Conservation (phyloP, 352 stramenopile species). For the Globisporangium rhizosaccharum region DNA sequence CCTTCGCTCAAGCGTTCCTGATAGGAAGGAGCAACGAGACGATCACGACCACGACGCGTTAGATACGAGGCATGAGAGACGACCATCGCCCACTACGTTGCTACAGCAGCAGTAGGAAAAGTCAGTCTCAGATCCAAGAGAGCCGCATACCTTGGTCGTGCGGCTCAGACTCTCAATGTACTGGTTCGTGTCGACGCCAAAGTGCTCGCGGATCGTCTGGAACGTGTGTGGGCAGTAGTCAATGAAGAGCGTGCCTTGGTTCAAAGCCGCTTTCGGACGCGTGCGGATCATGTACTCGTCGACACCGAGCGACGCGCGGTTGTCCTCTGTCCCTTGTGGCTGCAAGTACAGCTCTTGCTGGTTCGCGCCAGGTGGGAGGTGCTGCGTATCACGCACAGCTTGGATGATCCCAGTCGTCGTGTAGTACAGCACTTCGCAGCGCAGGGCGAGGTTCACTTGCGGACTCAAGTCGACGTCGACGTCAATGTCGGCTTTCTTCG, state of each 20-base stretch:
- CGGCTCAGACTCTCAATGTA: slow-evolving; percentile 81
- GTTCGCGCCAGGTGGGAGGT: slow-evolving; percentile 54
- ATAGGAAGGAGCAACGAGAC: background rate
- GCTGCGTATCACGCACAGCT: slow-evolving; percentile 67
- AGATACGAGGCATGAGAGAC: no score
- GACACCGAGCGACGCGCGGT: slow-evolving; percentile 66
- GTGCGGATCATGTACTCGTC: slow-evolving; percentile 85
- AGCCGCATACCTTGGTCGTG: slow-evolving; percentile 51
- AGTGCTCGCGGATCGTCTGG: slow-evolving; percentile 82
- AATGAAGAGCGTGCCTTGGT: slow-evolving; percentile 83
- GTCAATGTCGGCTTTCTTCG: slow-evolving; percentile 59
- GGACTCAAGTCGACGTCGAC: slow-evolving; percentile 83
- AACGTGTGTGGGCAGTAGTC: slow-evolving; percentile 85
- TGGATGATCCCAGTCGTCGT: slow-evolving; percentile 87
- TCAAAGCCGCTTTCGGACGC: slow-evolving; percentile 57
- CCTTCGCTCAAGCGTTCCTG: slow-evolving; percentile 79
- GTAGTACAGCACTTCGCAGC: slow-evolving; percentile 85
- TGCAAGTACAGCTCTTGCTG: slow-evolving; percentile 79
- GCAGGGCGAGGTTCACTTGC: slow-evolving; percentile 81
- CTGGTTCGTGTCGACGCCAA: slow-evolving; percentile 74
- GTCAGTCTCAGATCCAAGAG: no score
- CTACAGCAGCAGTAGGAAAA: no score
- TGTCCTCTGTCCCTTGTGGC: slow-evolving; percentile 72
- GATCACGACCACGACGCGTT: background rate
- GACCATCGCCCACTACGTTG: no score